Evolutionary conservation across 768 basidiomycete genomes (phyloP), one percentile per base, ranked within the genome.

Genomic region (Hirschioporus abietinus): DNA sequence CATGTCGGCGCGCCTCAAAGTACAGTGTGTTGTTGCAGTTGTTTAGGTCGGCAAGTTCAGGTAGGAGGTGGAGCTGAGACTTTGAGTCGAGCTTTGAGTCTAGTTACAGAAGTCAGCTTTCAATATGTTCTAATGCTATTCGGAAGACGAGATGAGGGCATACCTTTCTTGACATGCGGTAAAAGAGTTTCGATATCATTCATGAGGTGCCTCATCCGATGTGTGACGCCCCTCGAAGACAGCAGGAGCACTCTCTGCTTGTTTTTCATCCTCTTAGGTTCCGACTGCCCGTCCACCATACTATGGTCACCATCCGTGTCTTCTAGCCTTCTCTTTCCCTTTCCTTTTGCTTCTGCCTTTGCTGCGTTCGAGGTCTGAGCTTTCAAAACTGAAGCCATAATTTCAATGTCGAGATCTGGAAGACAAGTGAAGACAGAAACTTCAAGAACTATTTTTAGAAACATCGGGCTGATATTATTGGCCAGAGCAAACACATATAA

Each of bases 1-100:
- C 94, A 72, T 98, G 94, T 64, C 95, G 82, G 63, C 97, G 88
- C 8, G 96, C 95, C 78, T 99, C 97, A 74, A 99, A 97, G 80
- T 97, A 99, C 23, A 99, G 81, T 4, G 96, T 84, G 74, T 99
- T 99, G 79, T 98, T 98, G 79, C 97, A 99, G 75, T 95, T 96
- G 76, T 97, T 90, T 35, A 99, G 86, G 78, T 99, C 96, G 30
- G 96, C 94, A 20, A 99, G 87, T 77, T 99, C 97, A 58, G 97
- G 97, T 30, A 99, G 82, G 52, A 98, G 87, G 70, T 92, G 84
- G 1, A 99, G 83, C 69, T 96, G 93, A 65, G 92, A 94, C 78
- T 99, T 99, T 34, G 95, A 95, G 78, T 99, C 96, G 58, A 99
- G 86, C 79, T 99, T 99, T 63, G 96, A 90, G 76, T 99, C 97